Evolutionary conservation across 2,329 filamentous ascomycete species (phyloP).

Genomic region (Diaporthe sp.): DNA sequence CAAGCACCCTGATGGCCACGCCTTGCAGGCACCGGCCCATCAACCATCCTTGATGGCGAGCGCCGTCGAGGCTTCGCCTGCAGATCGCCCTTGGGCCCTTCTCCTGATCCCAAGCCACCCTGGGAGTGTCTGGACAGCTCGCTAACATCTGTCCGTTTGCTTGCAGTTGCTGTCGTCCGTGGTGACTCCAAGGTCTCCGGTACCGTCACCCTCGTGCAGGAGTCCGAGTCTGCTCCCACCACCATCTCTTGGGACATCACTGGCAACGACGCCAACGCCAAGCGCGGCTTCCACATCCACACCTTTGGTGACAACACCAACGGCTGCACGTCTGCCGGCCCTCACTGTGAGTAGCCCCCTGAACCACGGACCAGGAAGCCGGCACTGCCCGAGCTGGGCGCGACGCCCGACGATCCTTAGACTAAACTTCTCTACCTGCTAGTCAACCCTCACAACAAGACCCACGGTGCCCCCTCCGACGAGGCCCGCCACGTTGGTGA

Average conservation of each 20-base stretch:
- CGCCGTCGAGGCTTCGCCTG: conserved; percentile 1
- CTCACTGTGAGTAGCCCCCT: conserved; percentile 84
- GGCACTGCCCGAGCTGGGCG: conserved; percentile 2
- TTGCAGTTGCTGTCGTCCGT: conserved; percentile 91
- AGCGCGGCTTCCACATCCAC: conserved; percentile 99
- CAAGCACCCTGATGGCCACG: conserved; percentile 49
- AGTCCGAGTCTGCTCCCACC: conserved; percentile 83
- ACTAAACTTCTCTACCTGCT: conserved; percentile 38
- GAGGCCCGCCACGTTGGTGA: conserved; percentile 94
- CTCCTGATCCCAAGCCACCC: not conserved
- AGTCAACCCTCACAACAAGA: conserved; percentile 98
- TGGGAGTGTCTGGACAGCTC: not conserved
- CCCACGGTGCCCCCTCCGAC: conserved; percentile 89
- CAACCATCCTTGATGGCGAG: conserved; percentile 18
- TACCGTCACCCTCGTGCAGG: conserved; percentile 96
- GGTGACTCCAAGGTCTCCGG: conserved; percentile 97
- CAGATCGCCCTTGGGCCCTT: not conserved
- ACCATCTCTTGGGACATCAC: conserved; percentile 93
- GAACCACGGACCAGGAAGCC: not conserved
- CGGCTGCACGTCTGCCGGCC: conserved; percentile 97
- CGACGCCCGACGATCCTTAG: not conserved
- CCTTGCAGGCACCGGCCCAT: not conserved
- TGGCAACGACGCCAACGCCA: conserved; percentile 93
- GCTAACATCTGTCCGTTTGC: conserved; percentile 34
- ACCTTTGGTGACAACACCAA: conserved; percentile 99